These are phyloP conservation scores for Dichotomopilus funicola DNA, from an alignment of 2,329 filamentous ascomycete species.

Conservation along the genomic window DNA sequence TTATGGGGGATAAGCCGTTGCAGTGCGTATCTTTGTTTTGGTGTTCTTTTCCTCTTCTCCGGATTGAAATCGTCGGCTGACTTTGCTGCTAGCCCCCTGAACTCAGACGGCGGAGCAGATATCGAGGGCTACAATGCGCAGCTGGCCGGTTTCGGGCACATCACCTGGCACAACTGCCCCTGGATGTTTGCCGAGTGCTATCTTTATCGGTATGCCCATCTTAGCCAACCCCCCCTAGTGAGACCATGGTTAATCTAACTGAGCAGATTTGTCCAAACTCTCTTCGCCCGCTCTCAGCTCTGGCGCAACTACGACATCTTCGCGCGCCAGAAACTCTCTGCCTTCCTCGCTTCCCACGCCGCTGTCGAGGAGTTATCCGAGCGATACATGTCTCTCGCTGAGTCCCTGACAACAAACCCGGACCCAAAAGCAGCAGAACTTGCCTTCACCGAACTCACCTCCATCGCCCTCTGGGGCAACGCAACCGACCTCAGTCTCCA, in stretches of 20 bases:
- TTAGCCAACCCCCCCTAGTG: neutral
- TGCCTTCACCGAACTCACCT: neutral
- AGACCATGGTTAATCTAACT: neutral
- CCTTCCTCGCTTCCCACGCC: neutral
- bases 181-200: slow-evolving; percentile 2
- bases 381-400: neutral
- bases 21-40: neutral
- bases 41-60: no score
- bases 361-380: neutral
- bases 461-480: slow-evolving; percentile 1
- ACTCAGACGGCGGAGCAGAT: neutral
- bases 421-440: neutral
- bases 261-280: neutral
- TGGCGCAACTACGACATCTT: slow-evolving; percentile 2
- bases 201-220: neutral
- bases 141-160: neutral
- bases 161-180: neutral
- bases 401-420: neutral
- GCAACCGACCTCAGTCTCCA: neutral
- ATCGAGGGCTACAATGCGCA: neutral
- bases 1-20: neutral
- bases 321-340: neutral
- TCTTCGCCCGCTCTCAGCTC: slow-evolving; percentile 2
- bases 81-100: neutral
- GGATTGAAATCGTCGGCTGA: no score